Evolutionary conservation across 208 protist species (phyloP), one percentile per base, ranked within the genome.

Genomic region (Trypanosoma mega): DNA sequence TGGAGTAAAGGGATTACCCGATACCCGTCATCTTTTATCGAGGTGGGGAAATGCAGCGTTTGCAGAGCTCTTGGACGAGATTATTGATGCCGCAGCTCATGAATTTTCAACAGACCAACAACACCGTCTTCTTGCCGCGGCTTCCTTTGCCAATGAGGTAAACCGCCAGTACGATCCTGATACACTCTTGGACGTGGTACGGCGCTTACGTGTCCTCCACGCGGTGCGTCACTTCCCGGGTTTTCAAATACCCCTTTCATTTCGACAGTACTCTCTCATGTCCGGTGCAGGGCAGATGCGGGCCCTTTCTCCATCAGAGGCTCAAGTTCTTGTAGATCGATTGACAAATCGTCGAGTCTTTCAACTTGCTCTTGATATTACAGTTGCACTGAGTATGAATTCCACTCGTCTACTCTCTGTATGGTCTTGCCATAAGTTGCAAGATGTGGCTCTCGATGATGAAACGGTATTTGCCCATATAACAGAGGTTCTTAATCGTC

Each of bases 331-430:
- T 11, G 46, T 81, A 31, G 78, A 81, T 23, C 74, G 74, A 0
- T 65, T 85, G 16, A 29, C 55, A 18, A 70, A 63, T 21, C 11
- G 68, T 6, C 60, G 68, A 12, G 53, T 66, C 54, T 78, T 74
- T 53, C 74, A 76, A 37, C 58, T 79, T n/a, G 78, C 74, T 11
- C 57, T 85, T 29, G 67, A 74, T 47, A 68, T 85, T 1, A 54
- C 61, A 43, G 43, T 46, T 8, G 48, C 64, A 8, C 26, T 81
- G 36, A 59, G 59, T 39, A 67, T 69, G 60, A 71, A 56, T 44
- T n/a, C 67, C 23, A 29, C 46, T 2, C 54, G 59, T 2, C 54
- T 76, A 31, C 46, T 85, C 16, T 61, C 68, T 3, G 37, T 60
- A 29, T 80, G 78, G 69, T 53, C 63, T 6, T 70, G 63, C 33